Conservation (phyloP, 176 grass and related monocot genomes). For the Zizania latifolia region DNA sequence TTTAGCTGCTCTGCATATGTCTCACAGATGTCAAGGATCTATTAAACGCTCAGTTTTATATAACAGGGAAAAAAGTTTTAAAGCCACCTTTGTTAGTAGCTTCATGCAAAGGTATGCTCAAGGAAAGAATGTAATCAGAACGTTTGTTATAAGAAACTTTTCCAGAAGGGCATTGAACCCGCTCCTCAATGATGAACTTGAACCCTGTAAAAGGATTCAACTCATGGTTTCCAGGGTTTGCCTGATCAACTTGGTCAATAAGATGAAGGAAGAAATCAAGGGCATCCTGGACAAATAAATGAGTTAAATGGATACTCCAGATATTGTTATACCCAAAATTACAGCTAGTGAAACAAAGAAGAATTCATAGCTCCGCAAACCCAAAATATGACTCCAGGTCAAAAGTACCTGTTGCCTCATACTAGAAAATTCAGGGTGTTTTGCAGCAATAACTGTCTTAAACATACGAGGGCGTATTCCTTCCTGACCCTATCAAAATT, state of each 20-base stretch:
- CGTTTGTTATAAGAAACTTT: conserved; percentile 92
- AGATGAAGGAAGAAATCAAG: conserved; percentile 90
- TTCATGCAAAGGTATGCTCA: conserved; percentile 84
- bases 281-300: conserved; percentile 60
- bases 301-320: not conserved
- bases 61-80: not conserved
- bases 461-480: conserved; percentile 95
- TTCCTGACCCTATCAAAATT: conserved; percentile 61
- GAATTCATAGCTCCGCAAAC: not conserved
- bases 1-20: conserved; percentile 79
- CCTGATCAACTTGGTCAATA: conserved; percentile 80
- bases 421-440: conserved; percentile 89
- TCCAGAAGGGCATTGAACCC: conserved; percentile 88
- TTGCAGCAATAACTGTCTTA: conserved; percentile 84
- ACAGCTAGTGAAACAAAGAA: not conserved
- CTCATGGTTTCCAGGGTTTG: conserved; percentile 60
- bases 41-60: not conserved
- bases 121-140: conserved; percentile 73
- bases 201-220: conserved; percentile 69
- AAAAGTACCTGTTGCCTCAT: conserved; percentile 86
- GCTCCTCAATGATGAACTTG: conserved; percentile 89
- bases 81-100: conserved; percentile 86
- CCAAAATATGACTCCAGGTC: not conserved
- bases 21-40: conserved; percentile 36
- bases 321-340: conserved; percentile 3